These are phyloP conservation scores for Aspergillus pseudonomiae DNA, from an alignment of 2,329 filamentous ascomycete species.

Conservation along the genomic window DNA sequence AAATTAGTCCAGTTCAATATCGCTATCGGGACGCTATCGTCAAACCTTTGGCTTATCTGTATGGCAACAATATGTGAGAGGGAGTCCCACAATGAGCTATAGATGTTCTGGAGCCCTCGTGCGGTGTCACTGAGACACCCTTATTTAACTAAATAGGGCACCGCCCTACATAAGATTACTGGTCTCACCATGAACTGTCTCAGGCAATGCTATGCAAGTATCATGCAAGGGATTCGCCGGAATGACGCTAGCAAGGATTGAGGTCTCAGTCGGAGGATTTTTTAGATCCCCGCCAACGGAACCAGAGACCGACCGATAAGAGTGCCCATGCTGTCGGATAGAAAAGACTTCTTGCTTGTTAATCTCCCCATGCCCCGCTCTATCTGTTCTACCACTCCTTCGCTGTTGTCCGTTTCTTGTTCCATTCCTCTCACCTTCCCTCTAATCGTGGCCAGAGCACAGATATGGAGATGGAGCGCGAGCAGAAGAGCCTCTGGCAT, in stretches of 20 bases:
- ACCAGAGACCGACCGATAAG: neutral
- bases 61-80: neutral
- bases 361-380: neutral
- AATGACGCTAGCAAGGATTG: neutral
- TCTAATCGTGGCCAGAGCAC: neutral
- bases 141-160: neutral
- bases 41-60: neutral
- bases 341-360: neutral
- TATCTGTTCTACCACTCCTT: neutral
- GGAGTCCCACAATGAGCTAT: neutral
- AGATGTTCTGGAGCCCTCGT: no score
- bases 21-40: no score
- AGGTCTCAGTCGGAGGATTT: neutral
- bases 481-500: constrained; percentile 4
- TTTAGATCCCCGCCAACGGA: neutral
- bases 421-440: neutral
- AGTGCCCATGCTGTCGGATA: neutral
- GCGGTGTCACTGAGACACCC: no score
- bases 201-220: neutral
- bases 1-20: no score
- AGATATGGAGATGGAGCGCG: neutral
- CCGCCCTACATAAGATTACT: neutral
- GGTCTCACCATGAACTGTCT: neutral
- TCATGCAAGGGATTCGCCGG: neutral
- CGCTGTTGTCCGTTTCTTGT: neutral